A percentile compares a stretch with the other conserved stretches of the same genome.
Evolutionary conservation across 2,329 filamentous ascomycete genomes (phyloP).

Genomic region (Ophiostoma ips): DNA sequence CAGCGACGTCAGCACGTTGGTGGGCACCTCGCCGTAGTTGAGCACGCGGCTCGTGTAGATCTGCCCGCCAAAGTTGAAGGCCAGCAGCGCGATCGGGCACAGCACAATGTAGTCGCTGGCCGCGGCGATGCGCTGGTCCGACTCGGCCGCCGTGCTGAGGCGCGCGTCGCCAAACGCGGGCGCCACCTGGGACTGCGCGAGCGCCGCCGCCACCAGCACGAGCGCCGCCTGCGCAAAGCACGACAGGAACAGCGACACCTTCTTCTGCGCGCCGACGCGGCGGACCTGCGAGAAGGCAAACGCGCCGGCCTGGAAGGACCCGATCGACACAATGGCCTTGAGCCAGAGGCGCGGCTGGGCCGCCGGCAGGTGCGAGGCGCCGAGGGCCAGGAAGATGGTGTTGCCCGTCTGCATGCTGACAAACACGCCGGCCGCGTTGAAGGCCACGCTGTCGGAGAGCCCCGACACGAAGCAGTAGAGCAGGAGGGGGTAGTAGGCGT

Average conservation of each 20-base stretch:
- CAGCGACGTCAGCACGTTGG: constrained; percentile 39
- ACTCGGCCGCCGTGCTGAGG: constrained; percentile 14
- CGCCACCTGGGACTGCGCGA: constrained; percentile 33
- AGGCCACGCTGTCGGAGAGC: constrained; percentile 60
- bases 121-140: constrained; percentile 26
- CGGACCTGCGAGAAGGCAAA: constrained; percentile 59
- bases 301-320: constrained; percentile 57
- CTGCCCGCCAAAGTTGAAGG: constrained; percentile 41
- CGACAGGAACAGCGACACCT: constrained; percentile 50
- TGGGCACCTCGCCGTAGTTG: constrained; percentile 40
- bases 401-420: constrained; percentile 79
- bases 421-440: constrained; percentile 66
- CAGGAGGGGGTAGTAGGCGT: constrained; percentile 52
- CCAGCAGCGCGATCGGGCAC: constrained; percentile 30
- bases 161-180: constrained; percentile 24
- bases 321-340: constrained; percentile 57
- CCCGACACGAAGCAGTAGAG: constrained; percentile 66
- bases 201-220: constrained; percentile 36
- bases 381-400: constrained; percentile 65
- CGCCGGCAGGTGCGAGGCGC: constrained; percentile 38
- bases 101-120: constrained; percentile 26
- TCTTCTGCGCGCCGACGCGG: constrained; percentile 34
- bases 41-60: constrained; percentile 37
- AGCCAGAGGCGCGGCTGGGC: constrained; percentile 46
- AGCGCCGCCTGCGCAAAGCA: constrained; percentile 39